Percentiles rank a stretch among this genome's conserved stretches.
Conservation (phyloP, 306 rosid species). For the Lathyrus sativus region DNA sequence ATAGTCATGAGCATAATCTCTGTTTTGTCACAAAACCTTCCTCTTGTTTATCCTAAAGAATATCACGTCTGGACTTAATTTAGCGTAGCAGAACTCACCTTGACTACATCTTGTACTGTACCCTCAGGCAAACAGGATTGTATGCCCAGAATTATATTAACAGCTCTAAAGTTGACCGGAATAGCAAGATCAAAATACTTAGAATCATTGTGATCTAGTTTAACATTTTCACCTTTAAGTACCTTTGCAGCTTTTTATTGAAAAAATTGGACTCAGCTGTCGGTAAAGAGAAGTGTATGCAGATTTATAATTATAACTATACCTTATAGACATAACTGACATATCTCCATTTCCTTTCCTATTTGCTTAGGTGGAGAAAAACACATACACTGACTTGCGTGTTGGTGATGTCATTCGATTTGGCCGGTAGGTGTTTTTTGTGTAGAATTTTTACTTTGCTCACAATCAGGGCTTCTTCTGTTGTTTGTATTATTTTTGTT, state of each 20-base stretch:
- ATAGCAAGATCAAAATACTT: constrained; percentile 12
- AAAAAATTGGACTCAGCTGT: constrained; percentile 1
- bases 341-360: constrained; percentile 32
- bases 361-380: constrained; percentile 68
- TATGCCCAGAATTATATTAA: background rate
- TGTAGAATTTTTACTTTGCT: constrained; percentile 27
- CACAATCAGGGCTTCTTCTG: constrained; percentile 12
- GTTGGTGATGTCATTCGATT: constrained; percentile 97
- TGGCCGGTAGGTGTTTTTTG: constrained; percentile 70
- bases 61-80: constrained; percentile 1
- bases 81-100: background rate
- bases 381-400: constrained; percentile 64
- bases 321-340: constrained; percentile 4
- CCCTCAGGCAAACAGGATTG: background rate
- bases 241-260: background rate
- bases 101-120: constrained; percentile 3
- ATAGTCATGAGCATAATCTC: background rate
- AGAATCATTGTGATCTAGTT: background rate
- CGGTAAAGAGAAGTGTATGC: constrained; percentile 11
- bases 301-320: constrained; percentile 20
- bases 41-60: constrained; percentile 1
- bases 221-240: constrained; percentile 16
- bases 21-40: background rate
- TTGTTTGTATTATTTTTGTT: constrained; percentile 12
- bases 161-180: constrained; percentile 22